Conservation (phyloP, 768 basidiomycete species). For the Dictyophora rubrovolvata region DNA sequence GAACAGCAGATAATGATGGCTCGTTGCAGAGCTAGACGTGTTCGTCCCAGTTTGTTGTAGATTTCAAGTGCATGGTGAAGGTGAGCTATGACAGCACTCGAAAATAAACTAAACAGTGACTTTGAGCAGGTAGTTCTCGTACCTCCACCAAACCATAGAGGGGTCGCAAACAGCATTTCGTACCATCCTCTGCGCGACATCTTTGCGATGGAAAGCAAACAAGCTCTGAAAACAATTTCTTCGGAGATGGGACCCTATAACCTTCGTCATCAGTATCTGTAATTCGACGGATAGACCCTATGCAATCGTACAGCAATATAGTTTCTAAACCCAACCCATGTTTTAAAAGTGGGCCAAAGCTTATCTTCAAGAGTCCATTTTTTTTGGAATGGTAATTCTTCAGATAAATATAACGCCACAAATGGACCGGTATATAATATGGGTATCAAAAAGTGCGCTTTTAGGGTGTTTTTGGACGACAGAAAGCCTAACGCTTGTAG, state of each 20-base stretch:
- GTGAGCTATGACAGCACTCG: conserved; percentile 49
- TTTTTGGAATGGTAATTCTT: conserved; percentile 45
- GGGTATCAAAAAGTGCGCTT: conserved; percentile 57
- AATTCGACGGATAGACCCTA: neutral
- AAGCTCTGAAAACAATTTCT: conserved; percentile 84
- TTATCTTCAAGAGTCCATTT: conserved; percentile 34
- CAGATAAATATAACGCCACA: conserved; percentile 39
- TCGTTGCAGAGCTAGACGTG: conserved; percentile 45
- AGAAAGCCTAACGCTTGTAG: conserved; percentile 18
- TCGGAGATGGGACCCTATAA: conserved; percentile 81
- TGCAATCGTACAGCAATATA: conserved; percentile 37
- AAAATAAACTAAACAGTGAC: neutral
- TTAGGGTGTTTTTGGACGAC: conserved; percentile 11
- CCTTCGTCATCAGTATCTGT: neutral
- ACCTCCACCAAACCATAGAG: conserved; percentile 86
- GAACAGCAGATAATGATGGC: conserved; percentile 50
- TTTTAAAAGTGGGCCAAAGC: conserved; percentile 31
- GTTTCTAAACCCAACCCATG: conserved; percentile 60
- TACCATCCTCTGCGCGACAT: conserved; percentile 46
- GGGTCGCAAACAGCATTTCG: conserved; percentile 69
- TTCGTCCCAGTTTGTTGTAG: conserved; percentile 67
- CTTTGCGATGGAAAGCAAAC: conserved; percentile 64
- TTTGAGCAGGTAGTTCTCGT: conserved; percentile 18
- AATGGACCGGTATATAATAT: conserved; percentile 71
- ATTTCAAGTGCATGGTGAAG: conserved; percentile 86